Evolutionary conservation across 768 basidiomycete genomes (phyloP).

Genomic region (Pulveroboletus sp.): DNA sequence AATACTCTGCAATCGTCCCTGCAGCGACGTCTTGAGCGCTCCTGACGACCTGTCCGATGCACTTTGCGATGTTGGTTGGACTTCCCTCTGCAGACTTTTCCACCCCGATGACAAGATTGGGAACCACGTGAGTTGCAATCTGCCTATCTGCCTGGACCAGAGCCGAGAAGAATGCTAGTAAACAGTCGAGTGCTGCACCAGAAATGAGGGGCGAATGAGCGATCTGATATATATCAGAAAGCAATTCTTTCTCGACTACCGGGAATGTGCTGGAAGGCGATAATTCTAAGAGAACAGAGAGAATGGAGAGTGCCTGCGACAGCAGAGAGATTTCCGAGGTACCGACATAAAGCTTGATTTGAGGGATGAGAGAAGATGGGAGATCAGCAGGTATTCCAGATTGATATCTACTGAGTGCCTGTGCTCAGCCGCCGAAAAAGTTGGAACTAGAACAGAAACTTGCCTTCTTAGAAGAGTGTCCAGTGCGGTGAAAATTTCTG

Average conservation of each 20-base stretch:
- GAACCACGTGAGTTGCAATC: constrained; percentile 79
- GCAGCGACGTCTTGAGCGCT: constrained; percentile 69
- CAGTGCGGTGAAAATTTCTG: constrained; percentile 74
- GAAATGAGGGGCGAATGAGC: constrained; percentile 78
- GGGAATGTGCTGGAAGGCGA: constrained; percentile 69
- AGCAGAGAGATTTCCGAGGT: constrained; percentile 75
- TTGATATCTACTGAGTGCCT: constrained; percentile 36
- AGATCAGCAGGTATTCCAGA: constrained; percentile 52
- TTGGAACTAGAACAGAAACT: constrained; percentile 2
- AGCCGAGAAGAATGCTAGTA: constrained; percentile 77
- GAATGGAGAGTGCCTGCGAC: constrained; percentile 61
- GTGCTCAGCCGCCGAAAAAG: neutral
- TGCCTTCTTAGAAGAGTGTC: constrained; percentile 69
- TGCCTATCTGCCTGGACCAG: constrained; percentile 81
- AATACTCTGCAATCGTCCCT: constrained; percentile 81
- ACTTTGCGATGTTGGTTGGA: constrained; percentile 74
- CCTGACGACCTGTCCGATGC: constrained; percentile 78
- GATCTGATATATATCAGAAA: constrained; percentile 61
- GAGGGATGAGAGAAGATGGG: constrained; percentile 59
- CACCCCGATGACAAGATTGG: constrained; percentile 61
- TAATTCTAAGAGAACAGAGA: constrained; percentile 65
- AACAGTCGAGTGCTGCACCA: constrained; percentile 72
- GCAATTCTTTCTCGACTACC: constrained; percentile 67
- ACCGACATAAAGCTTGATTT: constrained; percentile 72
- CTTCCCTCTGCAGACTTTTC: constrained; percentile 60